Conservation (phyloP, 495 filamentous ascomycete species). For the Penicillium tannophilum region DNA sequence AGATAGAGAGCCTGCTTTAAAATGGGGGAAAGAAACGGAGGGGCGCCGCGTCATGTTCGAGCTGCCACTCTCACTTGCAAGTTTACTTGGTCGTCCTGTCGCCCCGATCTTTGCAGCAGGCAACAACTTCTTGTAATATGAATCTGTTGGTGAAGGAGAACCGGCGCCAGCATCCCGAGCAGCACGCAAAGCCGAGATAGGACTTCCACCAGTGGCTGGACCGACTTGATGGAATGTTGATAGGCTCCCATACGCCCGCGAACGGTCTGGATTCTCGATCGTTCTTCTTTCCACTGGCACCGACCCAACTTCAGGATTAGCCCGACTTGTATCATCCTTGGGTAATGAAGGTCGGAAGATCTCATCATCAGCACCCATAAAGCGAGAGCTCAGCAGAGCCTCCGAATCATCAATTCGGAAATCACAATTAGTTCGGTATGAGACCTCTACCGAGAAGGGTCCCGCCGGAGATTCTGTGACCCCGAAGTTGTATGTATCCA, state of each 20-base stretch:
- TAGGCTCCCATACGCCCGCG: conserved; percentile 87
- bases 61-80: conserved; percentile 52
- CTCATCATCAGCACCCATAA: conserved; percentile 88
- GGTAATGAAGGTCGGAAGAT: conserved; percentile 77
- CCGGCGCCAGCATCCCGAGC: conserved; percentile 57
- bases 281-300: conserved; percentile 56
- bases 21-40: conserved; percentile 90
- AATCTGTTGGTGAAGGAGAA: conserved; percentile 51
- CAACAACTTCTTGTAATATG: conserved; percentile 62
- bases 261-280: conserved; percentile 59
- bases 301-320: conserved; percentile 69
- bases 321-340: conserved; percentile 35
- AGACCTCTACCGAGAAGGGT: conserved; percentile 75
- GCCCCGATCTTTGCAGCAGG: conserved; percentile 60
- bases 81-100: conserved; percentile 61
- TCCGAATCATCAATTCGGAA: conserved; percentile 92
- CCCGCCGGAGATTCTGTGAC: conserved; percentile 84
- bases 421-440: conserved; percentile 83
- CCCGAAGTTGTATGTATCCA: conserved; percentile 76
- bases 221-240: conserved; percentile 90
- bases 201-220: conserved; percentile 73
- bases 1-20: conserved; percentile 91
- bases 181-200: conserved; percentile 79
- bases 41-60: conserved; percentile 65
- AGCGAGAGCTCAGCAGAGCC: conserved; percentile 88